These are phyloP conservation scores for Clitocybe nebularis DNA, from an alignment of 1,284 basidiomycete species.

Conservation along the genomic window DNA sequence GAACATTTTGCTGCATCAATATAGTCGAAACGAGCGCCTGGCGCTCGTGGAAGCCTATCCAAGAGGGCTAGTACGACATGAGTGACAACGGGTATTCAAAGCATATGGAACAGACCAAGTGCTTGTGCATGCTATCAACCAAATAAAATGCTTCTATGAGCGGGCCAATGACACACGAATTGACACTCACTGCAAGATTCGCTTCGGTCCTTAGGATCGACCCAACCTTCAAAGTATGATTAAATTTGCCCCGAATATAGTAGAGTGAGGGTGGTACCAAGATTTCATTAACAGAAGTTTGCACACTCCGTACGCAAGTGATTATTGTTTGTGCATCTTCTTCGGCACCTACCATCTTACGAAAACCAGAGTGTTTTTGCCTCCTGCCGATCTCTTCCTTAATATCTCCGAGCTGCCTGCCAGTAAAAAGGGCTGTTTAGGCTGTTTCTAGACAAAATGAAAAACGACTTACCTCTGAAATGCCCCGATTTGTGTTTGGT, in stretches of 20 bases:
- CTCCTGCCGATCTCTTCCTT: conserved; percentile 1
- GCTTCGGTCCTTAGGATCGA: conserved; percentile 2
- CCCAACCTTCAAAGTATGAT: not conserved
- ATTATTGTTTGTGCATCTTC: conserved; percentile 3
- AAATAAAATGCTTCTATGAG: not conserved
- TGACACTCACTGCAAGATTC: not conserved
- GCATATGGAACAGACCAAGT: not conserved
- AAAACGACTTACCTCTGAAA: not conserved
- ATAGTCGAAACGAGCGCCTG: conserved; percentile 7
- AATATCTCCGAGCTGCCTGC: not conserved
- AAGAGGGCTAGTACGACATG: not conserved
- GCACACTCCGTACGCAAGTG: not conserved
- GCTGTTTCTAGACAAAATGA: not conserved
- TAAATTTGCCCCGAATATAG: not conserved
- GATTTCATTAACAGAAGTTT: conserved; percentile 4
- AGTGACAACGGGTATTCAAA: not conserved
- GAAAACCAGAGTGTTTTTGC: not conserved
- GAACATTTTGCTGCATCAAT: conserved; percentile 9
- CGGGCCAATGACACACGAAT: not conserved
- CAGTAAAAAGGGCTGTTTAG: not conserved
- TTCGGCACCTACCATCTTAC: not conserved
- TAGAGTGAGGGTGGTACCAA: not conserved
- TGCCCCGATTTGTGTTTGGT: not conserved
- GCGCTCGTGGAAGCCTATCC: conserved; percentile 9
- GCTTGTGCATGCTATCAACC: conserved; percentile 1